Evolutionary conservation across 1,284 basidiomycete genomes (phyloP), one percentile per base, ranked within the genome.

Genomic region (Leucocoprinus gongylophorus): DNA sequence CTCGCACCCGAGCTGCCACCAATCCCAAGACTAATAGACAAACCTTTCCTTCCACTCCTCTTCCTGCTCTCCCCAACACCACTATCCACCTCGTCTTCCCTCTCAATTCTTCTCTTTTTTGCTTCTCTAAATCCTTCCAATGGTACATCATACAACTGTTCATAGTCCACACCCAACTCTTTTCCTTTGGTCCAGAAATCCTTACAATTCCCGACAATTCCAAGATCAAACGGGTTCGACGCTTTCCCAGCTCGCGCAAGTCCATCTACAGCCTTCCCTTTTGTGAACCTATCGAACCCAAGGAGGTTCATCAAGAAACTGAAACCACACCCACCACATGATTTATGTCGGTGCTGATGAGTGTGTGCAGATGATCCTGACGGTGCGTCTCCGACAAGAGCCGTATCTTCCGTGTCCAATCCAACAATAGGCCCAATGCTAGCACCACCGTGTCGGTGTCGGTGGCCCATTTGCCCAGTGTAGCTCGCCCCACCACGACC

Each of bases 171-270:
- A 1, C 89, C 91, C 5, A 97, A 71, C 67, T 91, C 87, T 54
- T 76, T 73, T 18, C 93, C 92, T 48, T 79, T 80, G 42, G 84
- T 83, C 95, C 95, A 99, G 66, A 99, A 99, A 70, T 99, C 95
- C 58, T 79, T 81, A 68, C 97, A 99, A 67, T 99, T 99, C 59
- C 79, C 76, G 13, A 85, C 65, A 12, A 89, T 46, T 2, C 95
- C 95, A 21, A 89, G 63, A 69, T 97, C 91, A 68, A 99, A 99
- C 37, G 97, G 97, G 68, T 99, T 99, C 48, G 78, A 75, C 18
- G 85, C 87, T 56, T 78, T 80, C 15, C 81, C 72, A 35, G 81
- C 73, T 45, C 76, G 64, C 54, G 84, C 76, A 38, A 98, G 80
- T 8, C 93, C 93, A 59, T 88, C 84, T 2, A 87, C 86, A 0